phyloP scores from a whole-genome alignment of 345 rosid species.

The Pugionium dolabratum region DNA sequence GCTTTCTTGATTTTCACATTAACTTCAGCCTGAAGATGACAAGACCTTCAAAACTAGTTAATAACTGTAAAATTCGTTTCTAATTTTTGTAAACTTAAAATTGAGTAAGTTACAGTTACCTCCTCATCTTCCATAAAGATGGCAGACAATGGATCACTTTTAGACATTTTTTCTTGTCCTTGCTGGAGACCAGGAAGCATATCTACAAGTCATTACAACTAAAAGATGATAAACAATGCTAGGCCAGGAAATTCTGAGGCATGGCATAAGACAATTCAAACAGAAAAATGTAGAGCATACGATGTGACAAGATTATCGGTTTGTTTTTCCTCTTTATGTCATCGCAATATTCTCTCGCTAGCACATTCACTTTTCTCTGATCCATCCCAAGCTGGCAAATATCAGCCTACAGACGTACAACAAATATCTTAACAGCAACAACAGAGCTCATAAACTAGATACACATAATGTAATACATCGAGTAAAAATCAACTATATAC shows the following conservation, averaged over 20 bases:
- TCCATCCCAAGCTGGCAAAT: constrained; percentile 96
- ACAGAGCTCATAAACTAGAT: constrained; percentile 1
- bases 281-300: constrained; percentile 40
- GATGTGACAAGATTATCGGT: constrained; percentile 87
- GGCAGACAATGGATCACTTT: constrained; percentile 81
- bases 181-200: constrained; percentile 93
- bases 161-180: constrained; percentile 93
- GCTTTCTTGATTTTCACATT: constrained; percentile 86
- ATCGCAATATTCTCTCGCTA: constrained; percentile 91
- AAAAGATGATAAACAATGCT: neutral
- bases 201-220: constrained; percentile 50
- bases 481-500: neutral
- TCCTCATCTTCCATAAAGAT: constrained; percentile 93
- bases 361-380: constrained; percentile 82
- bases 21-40: constrained; percentile 61
- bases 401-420: constrained; percentile 64
- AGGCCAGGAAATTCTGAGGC: neutral
- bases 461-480: neutral
- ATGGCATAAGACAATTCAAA: constrained; percentile 1
- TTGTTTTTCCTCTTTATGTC: constrained; percentile 84
- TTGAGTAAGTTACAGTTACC: constrained; percentile 41
- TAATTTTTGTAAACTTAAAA: neutral
- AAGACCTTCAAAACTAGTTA: constrained; percentile 8
- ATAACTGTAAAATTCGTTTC: constrained; percentile 1
- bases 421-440: constrained; percentile 1